Percentiles rank a stretch among this genome's conserved stretches.
Evolutionary conservation across 192 early-diverging fungal species (phyloP).

Genomic region (Helicostylum pulchrum): DNA sequence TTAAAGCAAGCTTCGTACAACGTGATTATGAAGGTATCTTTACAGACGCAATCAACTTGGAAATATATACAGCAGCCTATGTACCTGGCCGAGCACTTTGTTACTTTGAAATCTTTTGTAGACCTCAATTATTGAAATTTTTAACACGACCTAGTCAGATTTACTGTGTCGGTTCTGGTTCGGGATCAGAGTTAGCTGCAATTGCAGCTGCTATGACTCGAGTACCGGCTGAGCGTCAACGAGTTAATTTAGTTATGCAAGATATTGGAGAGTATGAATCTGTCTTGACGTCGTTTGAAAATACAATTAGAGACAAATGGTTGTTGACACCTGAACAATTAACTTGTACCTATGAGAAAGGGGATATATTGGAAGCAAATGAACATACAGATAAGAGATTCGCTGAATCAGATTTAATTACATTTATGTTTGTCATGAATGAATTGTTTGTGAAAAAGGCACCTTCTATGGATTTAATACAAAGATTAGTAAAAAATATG

Average conservation of each 20-base stretch:
- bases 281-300: slow-evolving; percentile 53
- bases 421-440: slow-evolving; percentile 90
- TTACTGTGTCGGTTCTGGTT: slow-evolving; percentile 75
- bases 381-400: background rate
- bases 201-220: slow-evolving; percentile 68
- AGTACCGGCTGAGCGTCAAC: slow-evolving; percentile 36
- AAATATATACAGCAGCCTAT: slow-evolving; percentile 87
- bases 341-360: slow-evolving; percentile 53
- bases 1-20: slow-evolving; percentile 79
- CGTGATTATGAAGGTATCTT: slow-evolving; percentile 86
- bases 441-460: slow-evolving; percentile 82
- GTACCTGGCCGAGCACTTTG: slow-evolving; percentile 81
- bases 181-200: slow-evolving; percentile 82
- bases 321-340: slow-evolving; percentile 43
- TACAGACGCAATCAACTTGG: slow-evolving; percentile 62
- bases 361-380: slow-evolving; percentile 56
- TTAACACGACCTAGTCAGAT: slow-evolving; percentile 47
- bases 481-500: slow-evolving; percentile 62
- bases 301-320: slow-evolving; percentile 53
- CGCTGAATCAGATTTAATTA: slow-evolving; percentile 62
- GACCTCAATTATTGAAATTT: slow-evolving; percentile 48
- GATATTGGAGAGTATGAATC: slow-evolving; percentile 67
- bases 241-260: slow-evolving; percentile 44
- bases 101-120: slow-evolving; percentile 72
- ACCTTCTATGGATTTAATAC: slow-evolving; percentile 74